phyloP scores from a whole-genome alignment of 1,139 yeast genomes.

The Groenewaldozyma sp. region DNA sequence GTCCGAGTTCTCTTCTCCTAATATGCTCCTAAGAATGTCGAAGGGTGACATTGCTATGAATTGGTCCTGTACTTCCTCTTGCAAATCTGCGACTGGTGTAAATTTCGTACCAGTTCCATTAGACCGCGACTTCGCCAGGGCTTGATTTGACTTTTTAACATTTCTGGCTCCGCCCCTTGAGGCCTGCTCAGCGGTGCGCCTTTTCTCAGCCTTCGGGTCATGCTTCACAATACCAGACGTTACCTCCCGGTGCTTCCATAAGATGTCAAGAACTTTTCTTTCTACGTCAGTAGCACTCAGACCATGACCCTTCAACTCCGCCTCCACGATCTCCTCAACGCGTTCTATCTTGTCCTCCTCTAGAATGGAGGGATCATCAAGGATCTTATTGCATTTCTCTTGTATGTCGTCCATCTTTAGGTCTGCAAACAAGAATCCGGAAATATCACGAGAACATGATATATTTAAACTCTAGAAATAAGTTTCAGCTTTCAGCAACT shows the following conservation, averaged over 20 bases:
- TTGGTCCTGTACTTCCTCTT: constrained; percentile 5
- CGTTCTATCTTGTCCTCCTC: constrained; percentile 35
- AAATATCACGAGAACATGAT: too few species aligned
- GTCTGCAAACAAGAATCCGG: too few species aligned
- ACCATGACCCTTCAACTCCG: constrained; percentile 12
- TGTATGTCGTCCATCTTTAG: constrained; percentile 23
- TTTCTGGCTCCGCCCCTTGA: constrained; percentile 4
- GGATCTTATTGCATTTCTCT: constrained; percentile 24
- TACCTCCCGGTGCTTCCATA: constrained; percentile 33
- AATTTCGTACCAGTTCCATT: not conserved
- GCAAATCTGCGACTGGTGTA: too few species aligned
- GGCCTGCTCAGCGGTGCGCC: not conserved
- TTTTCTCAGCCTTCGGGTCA: not conserved
- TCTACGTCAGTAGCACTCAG: constrained; percentile 18
- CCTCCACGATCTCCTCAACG: constrained; percentile 29
- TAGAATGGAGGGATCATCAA: constrained; percentile 23
- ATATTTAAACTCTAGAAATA: too few species aligned
- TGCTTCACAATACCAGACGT: not conserved
- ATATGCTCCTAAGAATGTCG: constrained; percentile 25
- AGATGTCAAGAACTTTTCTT: constrained; percentile 31
- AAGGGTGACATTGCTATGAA: constrained; percentile 22
- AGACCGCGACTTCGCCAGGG: not conserved
- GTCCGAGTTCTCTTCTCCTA: constrained; percentile 25
- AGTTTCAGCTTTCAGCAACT: too few species aligned
- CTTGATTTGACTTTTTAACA: not conserved